A percentile compares a stretch with the other conserved stretches of the same genome.
phyloP scores from a whole-genome alignment of 352 stramenopile species.

The Plasmopara muralis region DNA sequence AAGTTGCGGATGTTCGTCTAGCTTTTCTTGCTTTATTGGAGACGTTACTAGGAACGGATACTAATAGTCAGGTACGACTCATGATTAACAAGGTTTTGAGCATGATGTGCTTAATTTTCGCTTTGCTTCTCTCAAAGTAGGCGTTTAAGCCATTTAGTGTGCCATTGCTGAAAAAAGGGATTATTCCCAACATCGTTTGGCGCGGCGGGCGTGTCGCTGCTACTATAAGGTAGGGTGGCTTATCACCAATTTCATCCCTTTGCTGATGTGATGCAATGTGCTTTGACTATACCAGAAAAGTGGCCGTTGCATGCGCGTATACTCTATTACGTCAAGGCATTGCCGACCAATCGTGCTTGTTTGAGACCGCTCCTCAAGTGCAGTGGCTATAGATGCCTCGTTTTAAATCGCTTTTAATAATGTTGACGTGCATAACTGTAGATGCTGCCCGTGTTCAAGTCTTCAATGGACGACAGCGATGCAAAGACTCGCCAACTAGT shows the following conservation, averaged over 20 bases:
- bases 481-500: conserved; percentile 85
- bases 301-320: conserved; percentile 81
- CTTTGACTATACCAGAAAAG: conserved; percentile 53
- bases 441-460: conserved; percentile 86
- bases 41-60: conserved; percentile 62
- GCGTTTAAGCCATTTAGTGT: conserved; percentile 57
- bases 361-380: conserved; percentile 75
- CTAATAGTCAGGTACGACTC: conserved; percentile 41
- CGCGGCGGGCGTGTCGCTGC: conserved; percentile 76
- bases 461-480: conserved; percentile 82
- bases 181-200: conserved; percentile 89
- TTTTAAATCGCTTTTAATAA: neutral
- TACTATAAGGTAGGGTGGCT: conserved; percentile 58
- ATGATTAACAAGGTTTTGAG: neutral
- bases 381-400: neutral
- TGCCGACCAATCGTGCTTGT: conserved; percentile 69
- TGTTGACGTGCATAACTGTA: conserved; percentile 12
- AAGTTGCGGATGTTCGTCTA: conserved; percentile 69
- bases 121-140: conserved; percentile 14
- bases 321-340: conserved; percentile 74
- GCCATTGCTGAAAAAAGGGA: conserved; percentile 58
- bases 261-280: conserved; percentile 5
- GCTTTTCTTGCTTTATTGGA: conserved; percentile 80
- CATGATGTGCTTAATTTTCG: conserved; percentile 2
- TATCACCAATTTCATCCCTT: neutral